Conservation (phyloP, 495 filamentous ascomycete genomes). For the Penicillium lividum region DNA sequence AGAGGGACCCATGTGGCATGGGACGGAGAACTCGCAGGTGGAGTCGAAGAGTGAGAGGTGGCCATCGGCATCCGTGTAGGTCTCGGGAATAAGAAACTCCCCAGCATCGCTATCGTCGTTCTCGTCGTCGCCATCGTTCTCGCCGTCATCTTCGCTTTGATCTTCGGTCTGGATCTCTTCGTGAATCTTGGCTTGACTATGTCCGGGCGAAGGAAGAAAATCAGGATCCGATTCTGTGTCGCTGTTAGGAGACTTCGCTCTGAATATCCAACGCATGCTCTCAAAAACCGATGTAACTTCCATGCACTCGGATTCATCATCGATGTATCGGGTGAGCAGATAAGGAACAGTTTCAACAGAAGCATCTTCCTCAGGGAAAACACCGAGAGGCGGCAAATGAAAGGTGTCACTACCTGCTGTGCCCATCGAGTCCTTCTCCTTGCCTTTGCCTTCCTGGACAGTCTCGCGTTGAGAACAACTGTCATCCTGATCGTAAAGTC, state of each 20-base stretch:
- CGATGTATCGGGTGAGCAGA: neutral
- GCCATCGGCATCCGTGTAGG: no score
- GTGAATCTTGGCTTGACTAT: neutral
- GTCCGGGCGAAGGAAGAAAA: neutral
- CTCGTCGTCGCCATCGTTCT: neutral
- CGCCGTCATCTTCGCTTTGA: neutral
- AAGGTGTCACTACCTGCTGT: neutral
- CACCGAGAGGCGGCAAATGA: neutral
- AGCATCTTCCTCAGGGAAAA: neutral
- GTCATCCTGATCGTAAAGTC: neutral
- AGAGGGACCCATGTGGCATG: conserved; percentile 21
- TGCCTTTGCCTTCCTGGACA: neutral
- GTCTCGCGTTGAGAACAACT: neutral
- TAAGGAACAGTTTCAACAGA: neutral
- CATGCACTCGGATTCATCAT: neutral
- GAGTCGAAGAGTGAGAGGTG: no score
- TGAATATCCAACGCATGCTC: no score
- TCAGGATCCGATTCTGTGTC: neutral
- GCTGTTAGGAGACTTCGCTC: neutral
- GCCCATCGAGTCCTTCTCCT: neutral
- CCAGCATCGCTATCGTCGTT: neutral
- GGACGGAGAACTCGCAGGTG: conserved; percentile 24
- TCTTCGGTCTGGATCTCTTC: neutral
- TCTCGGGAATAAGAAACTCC: no score
- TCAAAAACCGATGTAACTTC: no score